phyloP scores from a whole-genome alignment of 139 green algal genomes.

The Asterochloris sp. region DNA sequence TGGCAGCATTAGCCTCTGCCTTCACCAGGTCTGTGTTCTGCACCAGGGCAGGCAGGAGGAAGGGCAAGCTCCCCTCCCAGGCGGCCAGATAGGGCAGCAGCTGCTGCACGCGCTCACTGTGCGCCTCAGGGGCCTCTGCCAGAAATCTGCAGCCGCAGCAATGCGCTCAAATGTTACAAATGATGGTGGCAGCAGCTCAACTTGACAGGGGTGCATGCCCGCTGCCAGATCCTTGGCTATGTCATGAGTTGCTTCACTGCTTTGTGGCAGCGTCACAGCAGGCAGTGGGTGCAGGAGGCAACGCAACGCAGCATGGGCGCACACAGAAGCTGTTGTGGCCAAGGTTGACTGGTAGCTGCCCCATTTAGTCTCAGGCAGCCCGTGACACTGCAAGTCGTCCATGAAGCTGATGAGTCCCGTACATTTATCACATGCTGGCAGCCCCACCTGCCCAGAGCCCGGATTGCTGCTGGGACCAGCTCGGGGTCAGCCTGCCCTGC shows the following conservation, averaged over 20 bases:
- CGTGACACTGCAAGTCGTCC: neutral
- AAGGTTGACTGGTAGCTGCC: neutral
- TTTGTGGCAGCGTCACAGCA: neutral
- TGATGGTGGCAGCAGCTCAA: neutral
- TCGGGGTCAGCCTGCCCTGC: neutral
- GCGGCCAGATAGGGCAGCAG: constrained; percentile 27
- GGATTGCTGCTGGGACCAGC: constrained; percentile 13
- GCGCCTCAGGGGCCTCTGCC: constrained; percentile 33
- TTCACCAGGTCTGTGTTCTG: neutral
- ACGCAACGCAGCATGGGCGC: neutral
- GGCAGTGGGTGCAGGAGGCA: neutral
- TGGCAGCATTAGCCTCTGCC: neutral
- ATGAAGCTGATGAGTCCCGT: neutral
- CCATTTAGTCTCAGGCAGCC: neutral
- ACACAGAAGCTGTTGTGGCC: neutral
- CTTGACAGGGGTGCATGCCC: neutral
- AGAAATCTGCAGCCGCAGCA: constrained; percentile 29
- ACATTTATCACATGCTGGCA: neutral
- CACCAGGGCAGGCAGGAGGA: constrained; percentile 24
- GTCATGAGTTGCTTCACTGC: neutral
- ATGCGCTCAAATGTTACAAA: neutral
- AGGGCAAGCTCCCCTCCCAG: neutral
- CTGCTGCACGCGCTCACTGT: constrained; percentile 25
- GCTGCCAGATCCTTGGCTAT: neutral
- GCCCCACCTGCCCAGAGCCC: constrained; percentile 22